These are phyloP conservation scores for Chaetomiaceae sp. DNA, from an alignment of 2,329 filamentous ascomycete species.

Conservation along the genomic window DNA sequence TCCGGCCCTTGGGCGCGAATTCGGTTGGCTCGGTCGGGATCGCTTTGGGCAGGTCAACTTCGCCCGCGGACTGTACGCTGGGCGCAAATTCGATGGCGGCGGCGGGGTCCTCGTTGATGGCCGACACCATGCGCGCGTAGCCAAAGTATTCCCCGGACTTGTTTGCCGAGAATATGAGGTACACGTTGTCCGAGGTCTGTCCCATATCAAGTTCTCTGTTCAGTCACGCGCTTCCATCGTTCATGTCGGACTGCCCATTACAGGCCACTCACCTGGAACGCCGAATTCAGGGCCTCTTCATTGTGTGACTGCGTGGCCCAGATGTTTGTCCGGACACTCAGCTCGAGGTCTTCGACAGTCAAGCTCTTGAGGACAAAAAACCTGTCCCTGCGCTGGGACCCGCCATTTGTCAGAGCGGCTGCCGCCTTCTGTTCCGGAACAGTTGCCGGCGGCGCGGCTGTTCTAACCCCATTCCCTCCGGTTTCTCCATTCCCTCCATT, in stretches of 20 bases:
- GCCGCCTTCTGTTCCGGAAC: conserved; percentile 19
- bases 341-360: conserved; percentile 82
- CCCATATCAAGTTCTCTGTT: not conserved
- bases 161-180: conserved; percentile 91
- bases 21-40: conserved; percentile 76
- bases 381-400: conserved; percentile 52
- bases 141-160: conserved; percentile 97
- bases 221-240: too few relatives aligned
- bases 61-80: conserved; percentile 53
- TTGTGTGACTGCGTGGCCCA: conserved; percentile 97
- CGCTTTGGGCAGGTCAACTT: conserved; percentile 68
- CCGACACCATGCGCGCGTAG: conserved; percentile 83
- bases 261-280: conserved; percentile 62
- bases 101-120: conserved; percentile 71
- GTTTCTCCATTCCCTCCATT: too few relatives aligned
- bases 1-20: conserved; percentile 72
- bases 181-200: conserved; percentile 76
- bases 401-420: conserved; percentile 3
- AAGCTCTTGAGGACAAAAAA: conserved; percentile 94
- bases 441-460: not conserved
- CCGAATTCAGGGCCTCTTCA: conserved; percentile 74
- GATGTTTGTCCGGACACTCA: conserved; percentile 79
- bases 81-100: conserved; percentile 66
- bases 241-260: too few relatives aligned
- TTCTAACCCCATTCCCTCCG: not conserved